Conservation (phyloP, 805 yeast genomes). For the Yarrowia hollandica region DNA sequence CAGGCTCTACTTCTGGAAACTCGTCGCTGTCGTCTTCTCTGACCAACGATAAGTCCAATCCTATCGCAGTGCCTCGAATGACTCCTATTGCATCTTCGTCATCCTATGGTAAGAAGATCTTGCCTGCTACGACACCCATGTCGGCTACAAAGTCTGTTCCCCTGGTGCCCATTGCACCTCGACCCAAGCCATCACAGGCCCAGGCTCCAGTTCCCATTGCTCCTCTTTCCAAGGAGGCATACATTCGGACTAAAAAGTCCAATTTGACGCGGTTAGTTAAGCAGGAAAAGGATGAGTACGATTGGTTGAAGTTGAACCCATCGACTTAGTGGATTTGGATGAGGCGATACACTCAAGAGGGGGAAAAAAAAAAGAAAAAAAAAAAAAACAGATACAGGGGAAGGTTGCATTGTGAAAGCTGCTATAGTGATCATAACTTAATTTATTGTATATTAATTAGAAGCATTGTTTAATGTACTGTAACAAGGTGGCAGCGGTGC, state of each 20-base stretch:
- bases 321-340: neutral
- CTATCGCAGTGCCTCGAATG: slow-evolving; percentile 29
- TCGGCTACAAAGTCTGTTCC: slow-evolving; percentile 23
- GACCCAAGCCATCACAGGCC: slow-evolving; percentile 14
- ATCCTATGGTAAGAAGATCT: slow-evolving; percentile 24
- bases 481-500: too few species aligned
- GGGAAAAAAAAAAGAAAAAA: neutral
- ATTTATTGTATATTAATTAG: slow-evolving; percentile 21
- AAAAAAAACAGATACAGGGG: neutral
- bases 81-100: slow-evolving; percentile 7
- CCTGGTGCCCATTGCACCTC: slow-evolving; percentile 21
- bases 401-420: slow-evolving; percentile 12
- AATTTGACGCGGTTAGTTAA: slow-evolving; percentile 26
- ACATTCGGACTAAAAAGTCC: slow-evolving; percentile 23
- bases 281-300: slow-evolving; percentile 26
- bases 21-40: slow-evolving; percentile 26
- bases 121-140: slow-evolving; percentile 18
- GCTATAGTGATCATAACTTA: slow-evolving; percentile 24
- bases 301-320: slow-evolving; percentile 24
- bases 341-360: too few species aligned
- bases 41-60: slow-evolving; percentile 13
- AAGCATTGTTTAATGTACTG: neutral
- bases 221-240: slow-evolving; percentile 26
- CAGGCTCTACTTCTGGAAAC: slow-evolving; percentile 8
- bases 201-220: slow-evolving; percentile 28